Conservation (phyloP, 2,329 filamentous ascomycete species). For the Fusarium cyanostomum region DNA sequence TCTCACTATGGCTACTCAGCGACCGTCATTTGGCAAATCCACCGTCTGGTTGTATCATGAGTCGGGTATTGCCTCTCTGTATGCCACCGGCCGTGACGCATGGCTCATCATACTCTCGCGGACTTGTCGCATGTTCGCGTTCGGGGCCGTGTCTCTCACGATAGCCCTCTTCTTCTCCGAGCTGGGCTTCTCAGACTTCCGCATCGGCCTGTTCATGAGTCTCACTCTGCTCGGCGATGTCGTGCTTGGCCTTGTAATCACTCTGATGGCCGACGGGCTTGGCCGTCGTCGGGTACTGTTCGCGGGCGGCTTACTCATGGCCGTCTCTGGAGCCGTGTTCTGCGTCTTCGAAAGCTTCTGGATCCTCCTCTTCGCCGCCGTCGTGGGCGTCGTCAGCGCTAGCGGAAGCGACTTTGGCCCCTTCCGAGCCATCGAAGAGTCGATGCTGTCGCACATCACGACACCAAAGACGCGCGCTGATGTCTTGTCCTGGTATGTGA, state of each 20-base stretch:
- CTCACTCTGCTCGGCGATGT: conserved; percentile 70
- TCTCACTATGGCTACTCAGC: conserved; percentile 9
- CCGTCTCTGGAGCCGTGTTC: conserved; percentile 64
- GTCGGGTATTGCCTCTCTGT: conserved; percentile 59
- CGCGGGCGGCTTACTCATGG: conserved; percentile 65
- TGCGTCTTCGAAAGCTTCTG: conserved; percentile 65
- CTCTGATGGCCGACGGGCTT: conserved; percentile 66
- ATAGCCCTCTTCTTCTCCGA: conserved; percentile 69
- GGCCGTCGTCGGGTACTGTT: conserved; percentile 65
- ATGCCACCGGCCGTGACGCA: conserved; percentile 52
- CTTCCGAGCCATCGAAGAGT: conserved; percentile 74
- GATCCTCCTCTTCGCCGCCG: conserved; percentile 65
- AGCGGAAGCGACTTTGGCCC: conserved; percentile 74
- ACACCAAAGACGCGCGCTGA: conserved; percentile 63
- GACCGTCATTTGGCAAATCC: conserved; percentile 23
- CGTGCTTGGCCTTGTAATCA: conserved; percentile 64
- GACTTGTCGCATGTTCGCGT: conserved; percentile 68
- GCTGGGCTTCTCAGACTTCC: conserved; percentile 63
- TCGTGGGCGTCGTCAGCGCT: conserved; percentile 69
- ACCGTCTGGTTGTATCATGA: conserved; percentile 52
- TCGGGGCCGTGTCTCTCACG: conserved; percentile 68
- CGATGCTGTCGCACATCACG: conserved; percentile 69
- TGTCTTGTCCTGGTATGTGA: conserved; percentile 74
- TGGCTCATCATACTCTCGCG: conserved; percentile 48
- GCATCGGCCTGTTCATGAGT: conserved; percentile 72